Conservation (phyloP, 768 basidiomycete genomes). For the Naganishia randhawae region DNA sequence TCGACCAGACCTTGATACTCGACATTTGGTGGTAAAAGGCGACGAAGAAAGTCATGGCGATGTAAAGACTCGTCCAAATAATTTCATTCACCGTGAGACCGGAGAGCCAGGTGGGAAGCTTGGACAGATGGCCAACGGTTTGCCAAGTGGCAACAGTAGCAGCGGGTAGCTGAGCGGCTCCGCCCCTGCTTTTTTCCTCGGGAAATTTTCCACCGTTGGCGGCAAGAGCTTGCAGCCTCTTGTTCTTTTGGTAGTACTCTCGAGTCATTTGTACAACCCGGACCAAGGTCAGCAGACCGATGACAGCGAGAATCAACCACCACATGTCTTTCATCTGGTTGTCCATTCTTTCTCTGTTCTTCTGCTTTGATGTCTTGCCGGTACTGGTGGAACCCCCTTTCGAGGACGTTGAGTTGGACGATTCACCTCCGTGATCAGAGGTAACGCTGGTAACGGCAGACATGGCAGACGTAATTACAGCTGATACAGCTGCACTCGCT, state of each 20-base stretch:
- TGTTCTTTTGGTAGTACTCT: conserved; percentile 13
- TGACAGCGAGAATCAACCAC: not conserved
- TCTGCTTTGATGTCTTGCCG: not conserved
- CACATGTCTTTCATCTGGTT: conserved; percentile 10
- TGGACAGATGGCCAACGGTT: conserved; percentile 11
- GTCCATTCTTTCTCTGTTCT: not conserved
- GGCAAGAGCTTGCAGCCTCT: conserved; percentile 6
- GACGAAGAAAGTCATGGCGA: conserved; percentile 17
- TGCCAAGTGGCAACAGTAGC: conserved; percentile 23
- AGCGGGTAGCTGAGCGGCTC: not conserved
- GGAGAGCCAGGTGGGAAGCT: conserved; percentile 17
- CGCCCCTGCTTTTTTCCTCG: not conserved
- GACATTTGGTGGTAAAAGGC: not conserved
- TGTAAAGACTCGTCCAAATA: conserved; percentile 21
- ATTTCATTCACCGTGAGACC: conserved; percentile 19
- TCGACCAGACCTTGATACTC: not conserved
- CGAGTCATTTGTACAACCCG: conserved; percentile 9
- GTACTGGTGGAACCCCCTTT: not conserved
- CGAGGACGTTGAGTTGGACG: not conserved
- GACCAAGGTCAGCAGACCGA: conserved; percentile 6
- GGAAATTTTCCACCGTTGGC: conserved; percentile 15
- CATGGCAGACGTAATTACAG: conserved; percentile 12
- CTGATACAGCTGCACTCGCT: not conserved
- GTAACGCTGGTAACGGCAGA: not conserved
- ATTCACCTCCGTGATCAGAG: not conserved